Evolutionary conservation across 2,329 filamentous ascomycete species (phyloP).

Genomic region (Fusarium torreyae): DNA sequence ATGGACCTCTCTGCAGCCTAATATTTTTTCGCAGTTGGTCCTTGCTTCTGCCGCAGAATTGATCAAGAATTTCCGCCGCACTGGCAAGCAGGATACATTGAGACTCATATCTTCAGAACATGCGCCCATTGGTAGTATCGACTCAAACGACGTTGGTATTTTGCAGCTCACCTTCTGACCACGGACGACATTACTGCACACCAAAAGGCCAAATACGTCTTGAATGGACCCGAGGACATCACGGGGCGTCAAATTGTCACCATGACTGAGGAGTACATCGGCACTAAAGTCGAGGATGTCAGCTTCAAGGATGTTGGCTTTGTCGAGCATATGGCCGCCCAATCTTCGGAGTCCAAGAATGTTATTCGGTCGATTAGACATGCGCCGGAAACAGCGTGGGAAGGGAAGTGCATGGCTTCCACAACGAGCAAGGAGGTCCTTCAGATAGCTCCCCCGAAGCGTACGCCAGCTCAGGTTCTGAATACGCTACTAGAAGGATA

Average conservation of each 20-base stretch:
- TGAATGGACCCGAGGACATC: neutral
- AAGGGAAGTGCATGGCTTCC: neutral
- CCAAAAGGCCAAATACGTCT: neutral
- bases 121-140: neutral
- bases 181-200: accelerated
- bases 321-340: accelerated
- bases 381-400: neutral
- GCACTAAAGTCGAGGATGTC: neutral
- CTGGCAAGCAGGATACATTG: neutral
- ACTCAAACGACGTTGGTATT: neutral
- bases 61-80: neutral
- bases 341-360: neutral
- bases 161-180: neutral
- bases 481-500: too few species aligned
- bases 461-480: too few species aligned
- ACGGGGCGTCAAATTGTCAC: neutral
- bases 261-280: neutral
- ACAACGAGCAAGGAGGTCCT: neutral
- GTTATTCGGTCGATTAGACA: neutral
- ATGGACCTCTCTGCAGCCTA: neutral
- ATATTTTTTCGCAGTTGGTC: neutral
- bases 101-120: neutral
- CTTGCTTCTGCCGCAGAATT: neutral
- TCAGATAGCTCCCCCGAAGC: too few species aligned
- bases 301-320: neutral